These are phyloP conservation scores for Myriosclerotinia duriaeana DNA, from an alignment of 2,329 filamentous ascomycete species.

Conservation along the genomic window DNA sequence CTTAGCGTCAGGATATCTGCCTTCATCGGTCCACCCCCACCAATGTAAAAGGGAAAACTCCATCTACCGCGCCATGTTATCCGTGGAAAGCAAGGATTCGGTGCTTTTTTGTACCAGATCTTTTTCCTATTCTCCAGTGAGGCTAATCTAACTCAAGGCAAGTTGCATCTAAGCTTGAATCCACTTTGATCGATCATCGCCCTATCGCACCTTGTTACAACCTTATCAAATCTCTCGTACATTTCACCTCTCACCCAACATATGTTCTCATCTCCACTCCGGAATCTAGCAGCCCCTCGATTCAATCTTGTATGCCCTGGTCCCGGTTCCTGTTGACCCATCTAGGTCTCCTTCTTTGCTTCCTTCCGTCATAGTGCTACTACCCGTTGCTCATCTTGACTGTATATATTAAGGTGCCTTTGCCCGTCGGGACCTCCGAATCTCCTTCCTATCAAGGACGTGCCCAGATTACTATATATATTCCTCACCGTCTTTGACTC, in stretches of 20 bases:
- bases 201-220: slow-evolving; percentile 23
- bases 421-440: slow-evolving; percentile 6
- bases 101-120: slow-evolving; percentile 15
- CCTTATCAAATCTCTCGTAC: slow-evolving; percentile 9
- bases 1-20: slow-evolving; percentile 15
- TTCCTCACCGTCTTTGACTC: neutral
- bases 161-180: slow-evolving; percentile 16
- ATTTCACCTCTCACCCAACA: slow-evolving; percentile 18
- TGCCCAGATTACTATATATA: neutral
- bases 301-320: slow-evolving; percentile 21
- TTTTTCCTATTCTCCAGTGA: slow-evolving; percentile 19
- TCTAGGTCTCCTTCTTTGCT: slow-evolving; percentile 15
- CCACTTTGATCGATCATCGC: slow-evolving; percentile 14
- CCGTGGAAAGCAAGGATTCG: slow-evolving; percentile 16
- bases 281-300: slow-evolving; percentile 13
- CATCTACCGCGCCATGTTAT: slow-evolving; percentile 7
- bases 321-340: slow-evolving; percentile 13
- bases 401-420: slow-evolving; percentile 14
- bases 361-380: slow-evolving; percentile 21
- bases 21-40: slow-evolving; percentile 21
- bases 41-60: neutral
- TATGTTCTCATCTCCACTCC: slow-evolving; percentile 23
- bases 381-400: slow-evolving; percentile 17
- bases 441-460: slow-evolving; percentile 12
- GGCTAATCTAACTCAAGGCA: slow-evolving; percentile 20